A percentile compares a stretch with the other conserved stretches of the same genome.
Conservation (phyloP, 2,329 filamentous ascomycete genomes). For the Coniochaeta prunicola region DNA sequence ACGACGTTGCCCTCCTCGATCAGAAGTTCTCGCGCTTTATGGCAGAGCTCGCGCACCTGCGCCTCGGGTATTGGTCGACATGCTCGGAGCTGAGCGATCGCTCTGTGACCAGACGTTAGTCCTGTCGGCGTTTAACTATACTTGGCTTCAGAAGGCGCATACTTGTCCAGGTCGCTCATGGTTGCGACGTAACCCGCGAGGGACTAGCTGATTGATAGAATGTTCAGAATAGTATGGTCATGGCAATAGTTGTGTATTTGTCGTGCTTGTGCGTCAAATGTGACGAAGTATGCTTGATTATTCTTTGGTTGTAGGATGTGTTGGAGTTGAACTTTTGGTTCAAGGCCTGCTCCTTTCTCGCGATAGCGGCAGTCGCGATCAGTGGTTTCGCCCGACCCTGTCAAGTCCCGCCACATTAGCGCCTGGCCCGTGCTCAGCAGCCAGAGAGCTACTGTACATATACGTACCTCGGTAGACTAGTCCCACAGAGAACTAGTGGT, state of each 20-base stretch:
- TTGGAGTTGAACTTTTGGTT: neutral
- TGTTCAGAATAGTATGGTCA: neutral
- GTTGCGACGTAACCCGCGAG: neutral
- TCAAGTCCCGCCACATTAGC: neutral
- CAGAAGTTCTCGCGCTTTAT: constrained; percentile 90
- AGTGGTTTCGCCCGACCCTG: neutral
- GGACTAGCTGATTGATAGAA: neutral
- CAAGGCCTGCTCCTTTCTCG: neutral
- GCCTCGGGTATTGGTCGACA: constrained; percentile 93
- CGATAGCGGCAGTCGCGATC: neutral
- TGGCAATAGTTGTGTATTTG: neutral
- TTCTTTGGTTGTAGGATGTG: too few species aligned
- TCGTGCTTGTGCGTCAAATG: neutral
- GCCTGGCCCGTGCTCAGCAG: neutral
- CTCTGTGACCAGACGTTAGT: constrained; percentile 43
- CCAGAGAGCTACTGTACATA: too few species aligned
- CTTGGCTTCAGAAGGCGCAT: neutral
- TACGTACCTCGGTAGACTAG: neutral
- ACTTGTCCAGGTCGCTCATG: constrained; percentile 2
- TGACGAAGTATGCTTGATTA: neutral
- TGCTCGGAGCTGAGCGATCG: constrained; percentile 89
- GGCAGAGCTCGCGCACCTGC: constrained; percentile 93
- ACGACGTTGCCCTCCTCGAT: constrained; percentile 98
- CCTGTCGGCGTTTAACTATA: neutral
- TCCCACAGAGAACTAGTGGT: neutral